A percentile compares a stretch with the other conserved stretches of the same genome.
Conservation (phyloP, 345 rosid genomes). For the Boechera stricta region DNA sequence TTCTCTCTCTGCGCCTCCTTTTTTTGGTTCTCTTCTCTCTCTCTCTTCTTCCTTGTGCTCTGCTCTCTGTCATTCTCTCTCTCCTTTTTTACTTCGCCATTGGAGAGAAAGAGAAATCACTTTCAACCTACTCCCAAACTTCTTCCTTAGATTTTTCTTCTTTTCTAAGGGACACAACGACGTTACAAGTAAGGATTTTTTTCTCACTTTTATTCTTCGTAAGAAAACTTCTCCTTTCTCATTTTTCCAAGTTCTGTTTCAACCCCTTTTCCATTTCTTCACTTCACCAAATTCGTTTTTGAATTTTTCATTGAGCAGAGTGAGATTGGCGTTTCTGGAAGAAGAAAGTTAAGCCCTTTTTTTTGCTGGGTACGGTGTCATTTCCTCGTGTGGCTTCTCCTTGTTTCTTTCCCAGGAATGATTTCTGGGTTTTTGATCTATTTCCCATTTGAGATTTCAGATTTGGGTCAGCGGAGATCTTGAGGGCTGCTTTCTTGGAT, state of each 20-base stretch:
- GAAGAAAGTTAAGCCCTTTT: constrained; percentile 21
- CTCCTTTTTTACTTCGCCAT: constrained; percentile 34
- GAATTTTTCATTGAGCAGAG: background rate
- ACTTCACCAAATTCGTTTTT: constrained; percentile 1
- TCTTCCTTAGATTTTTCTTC: constrained; percentile 23
- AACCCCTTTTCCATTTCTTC: background rate
- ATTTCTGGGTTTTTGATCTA: constrained; percentile 34
- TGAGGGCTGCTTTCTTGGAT: constrained; percentile 26
- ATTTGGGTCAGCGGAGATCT: constrained; percentile 46
- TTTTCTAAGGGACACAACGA: constrained; percentile 22
- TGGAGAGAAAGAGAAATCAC: constrained; percentile 32
- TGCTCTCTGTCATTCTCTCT: constrained; percentile 35
- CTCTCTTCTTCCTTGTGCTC: constrained; percentile 4
- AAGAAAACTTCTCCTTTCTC: constrained; percentile 20
- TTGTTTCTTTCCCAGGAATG: background rate
- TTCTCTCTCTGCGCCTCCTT: constrained; percentile 41
- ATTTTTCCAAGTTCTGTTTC: background rate
- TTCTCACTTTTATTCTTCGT: background rate
- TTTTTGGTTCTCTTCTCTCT: constrained; percentile 28
- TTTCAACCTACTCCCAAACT: constrained; percentile 23
- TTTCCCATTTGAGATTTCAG: constrained; percentile 34
- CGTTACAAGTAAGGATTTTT: constrained; percentile 20
- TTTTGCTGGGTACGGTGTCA: constrained; percentile 27
- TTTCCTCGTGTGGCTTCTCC: background rate
- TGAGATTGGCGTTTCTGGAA: constrained; percentile 19